Percentiles rank a stretch among this genome's conserved stretches.
Evolutionary conservation across 2,329 filamentous ascomycete species (phyloP).

Genomic region (Fusarium torreyae): DNA sequence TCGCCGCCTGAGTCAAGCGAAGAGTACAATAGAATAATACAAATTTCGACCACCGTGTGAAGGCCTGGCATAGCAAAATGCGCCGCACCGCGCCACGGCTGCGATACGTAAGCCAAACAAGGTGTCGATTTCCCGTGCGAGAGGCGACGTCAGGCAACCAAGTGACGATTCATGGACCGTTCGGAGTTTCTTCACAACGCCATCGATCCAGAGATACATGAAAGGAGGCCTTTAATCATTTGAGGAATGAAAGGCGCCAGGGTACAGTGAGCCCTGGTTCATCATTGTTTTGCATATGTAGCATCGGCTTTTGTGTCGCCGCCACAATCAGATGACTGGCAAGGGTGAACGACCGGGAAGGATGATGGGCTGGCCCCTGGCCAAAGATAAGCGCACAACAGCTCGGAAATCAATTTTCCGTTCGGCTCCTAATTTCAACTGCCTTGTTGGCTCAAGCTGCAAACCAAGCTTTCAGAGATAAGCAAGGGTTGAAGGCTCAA

Average conservation of each 20-base stretch:
- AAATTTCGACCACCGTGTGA: not conserved
- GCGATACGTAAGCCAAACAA: not conserved
- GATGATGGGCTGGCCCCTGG: constrained; percentile 1
- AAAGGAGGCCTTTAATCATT: not conserved
- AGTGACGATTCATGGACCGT: not conserved
- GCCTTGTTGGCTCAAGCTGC: not conserved
- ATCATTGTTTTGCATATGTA: not conserved
- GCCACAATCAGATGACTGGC: constrained; percentile 19
- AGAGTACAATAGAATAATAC: constrained; percentile 13
- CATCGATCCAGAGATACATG: not conserved
- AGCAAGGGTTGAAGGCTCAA: constrained; percentile 6
- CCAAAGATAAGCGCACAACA: constrained; percentile 9
- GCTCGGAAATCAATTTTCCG: constrained; percentile 9
- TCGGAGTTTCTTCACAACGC: constrained; percentile 1
- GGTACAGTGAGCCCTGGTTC: not conserved
- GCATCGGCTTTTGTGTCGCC: constrained; percentile 3
- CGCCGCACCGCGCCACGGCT: not conserved
- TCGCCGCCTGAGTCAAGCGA: constrained; percentile 56
- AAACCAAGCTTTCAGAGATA: constrained; percentile 2
- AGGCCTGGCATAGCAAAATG: not conserved
- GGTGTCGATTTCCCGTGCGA: not conserved
- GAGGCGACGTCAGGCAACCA: constrained; percentile 1
- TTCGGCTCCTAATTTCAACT: not conserved
- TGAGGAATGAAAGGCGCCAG: not conserved
- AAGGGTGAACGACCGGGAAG: constrained; percentile 11